These are phyloP conservation scores for Kodamaea derodonti DNA, from an alignment of 1,139 yeast genomes.

Conservation along the genomic window DNA sequence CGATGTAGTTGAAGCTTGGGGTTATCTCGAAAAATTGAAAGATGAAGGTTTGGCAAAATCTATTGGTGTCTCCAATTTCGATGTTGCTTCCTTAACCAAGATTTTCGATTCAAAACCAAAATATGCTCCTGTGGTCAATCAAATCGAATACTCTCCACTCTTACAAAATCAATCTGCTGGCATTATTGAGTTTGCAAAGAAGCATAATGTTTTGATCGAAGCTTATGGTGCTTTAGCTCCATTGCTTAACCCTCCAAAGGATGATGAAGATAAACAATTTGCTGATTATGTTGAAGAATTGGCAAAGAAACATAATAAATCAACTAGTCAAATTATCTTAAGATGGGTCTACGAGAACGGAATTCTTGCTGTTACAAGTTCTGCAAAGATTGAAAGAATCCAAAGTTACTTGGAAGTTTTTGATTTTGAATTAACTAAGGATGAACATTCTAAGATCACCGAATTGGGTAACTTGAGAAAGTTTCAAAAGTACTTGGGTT, in stretches of 20 bases:
- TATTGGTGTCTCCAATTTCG: conserved; percentile 63
- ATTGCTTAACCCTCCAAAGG: conserved; percentile 14
- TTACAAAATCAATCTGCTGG: conserved; percentile 70
- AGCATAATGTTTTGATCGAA: conserved; percentile 51
- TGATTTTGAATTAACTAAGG: background rate
- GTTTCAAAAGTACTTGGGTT: background rate
- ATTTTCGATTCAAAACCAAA: conserved; percentile 36
- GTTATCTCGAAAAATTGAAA: conserved; percentile 36
- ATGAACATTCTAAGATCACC: background rate
- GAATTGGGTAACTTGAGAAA: conserved; percentile 1
- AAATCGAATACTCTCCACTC: conserved; percentile 66
- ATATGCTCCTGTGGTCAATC: conserved; percentile 60
- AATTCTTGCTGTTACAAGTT: conserved; percentile 28
- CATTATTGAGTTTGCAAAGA: conserved; percentile 50
- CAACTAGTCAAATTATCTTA: conserved; percentile 31
- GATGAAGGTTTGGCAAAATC: conserved; percentile 34
- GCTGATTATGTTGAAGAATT: conserved; percentile 15
- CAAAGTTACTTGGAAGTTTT: background rate
- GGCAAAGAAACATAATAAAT: conserved; percentile 26
- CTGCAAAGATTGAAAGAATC: conserved; percentile 6
- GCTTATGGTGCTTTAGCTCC: conserved; percentile 72
- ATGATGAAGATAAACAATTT: conserved; percentile 10
- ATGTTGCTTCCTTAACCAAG: conserved; percentile 46
- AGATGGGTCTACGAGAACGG: conserved; percentile 38
- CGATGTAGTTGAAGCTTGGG: conserved; percentile 55